Conservation (phyloP, 805 yeast genomes). For the Candida fluviatilis region DNA sequence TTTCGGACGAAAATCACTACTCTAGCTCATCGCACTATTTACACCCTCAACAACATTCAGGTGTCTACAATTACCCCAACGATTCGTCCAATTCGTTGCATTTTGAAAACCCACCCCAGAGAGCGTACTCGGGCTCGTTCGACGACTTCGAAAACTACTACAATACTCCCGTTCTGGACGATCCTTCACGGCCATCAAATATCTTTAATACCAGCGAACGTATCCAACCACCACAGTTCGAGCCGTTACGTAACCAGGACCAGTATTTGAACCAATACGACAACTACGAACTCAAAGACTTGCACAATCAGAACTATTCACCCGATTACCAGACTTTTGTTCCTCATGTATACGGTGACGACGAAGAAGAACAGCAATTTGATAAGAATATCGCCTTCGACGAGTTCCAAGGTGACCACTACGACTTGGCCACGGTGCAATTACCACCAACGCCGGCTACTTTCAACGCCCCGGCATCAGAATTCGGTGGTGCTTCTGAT, state of each 20-base stretch:
- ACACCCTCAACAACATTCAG: slow-evolving; percentile 2
- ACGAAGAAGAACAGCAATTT: slow-evolving; percentile 34
- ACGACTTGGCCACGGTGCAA: slow-evolving; percentile 31
- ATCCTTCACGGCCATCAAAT: slow-evolving; percentile 2
- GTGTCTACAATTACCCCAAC: slow-evolving; percentile 1
- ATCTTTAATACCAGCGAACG: slow-evolving; percentile 1
- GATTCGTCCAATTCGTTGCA: slow-evolving; percentile 3
- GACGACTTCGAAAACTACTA: slow-evolving; percentile 3
- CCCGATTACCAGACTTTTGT: slow-evolving; percentile 34
- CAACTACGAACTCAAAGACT: slow-evolving; percentile 2
- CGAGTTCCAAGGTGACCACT: slow-evolving; percentile 39
- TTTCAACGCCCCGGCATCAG: slow-evolving; percentile 15
- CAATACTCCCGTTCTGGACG: background rate
- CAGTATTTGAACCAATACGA: slow-evolving; percentile 1
- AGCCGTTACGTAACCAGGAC: slow-evolving; percentile 3
- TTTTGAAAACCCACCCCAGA: slow-evolving; percentile 2
- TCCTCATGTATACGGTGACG: slow-evolving; percentile 40
- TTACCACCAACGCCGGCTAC: slow-evolving; percentile 19
- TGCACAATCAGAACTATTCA: slow-evolving; percentile 2
- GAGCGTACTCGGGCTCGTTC: slow-evolving; percentile 3
- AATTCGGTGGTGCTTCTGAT: slow-evolving; percentile 17
- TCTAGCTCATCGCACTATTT: background rate
- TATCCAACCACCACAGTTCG: slow-evolving; percentile 2
- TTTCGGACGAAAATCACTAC: background rate
- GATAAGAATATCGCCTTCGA: slow-evolving; percentile 36